phyloP scores from a whole-genome alignment of 192 early-diverging fungal species.

The Anaeromyces robustus region DNA sequence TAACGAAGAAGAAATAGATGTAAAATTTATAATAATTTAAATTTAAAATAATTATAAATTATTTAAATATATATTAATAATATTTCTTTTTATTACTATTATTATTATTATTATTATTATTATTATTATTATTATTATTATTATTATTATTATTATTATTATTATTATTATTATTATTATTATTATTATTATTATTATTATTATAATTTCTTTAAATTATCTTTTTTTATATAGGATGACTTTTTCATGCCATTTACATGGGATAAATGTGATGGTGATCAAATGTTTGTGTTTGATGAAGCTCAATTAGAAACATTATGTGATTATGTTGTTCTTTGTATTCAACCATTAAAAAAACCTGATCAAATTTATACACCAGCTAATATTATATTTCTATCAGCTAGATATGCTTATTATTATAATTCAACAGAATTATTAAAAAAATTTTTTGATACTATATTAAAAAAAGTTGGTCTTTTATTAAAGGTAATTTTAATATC shows the following conservation, averaged over 20 bases:
- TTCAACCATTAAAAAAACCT: slow-evolving; percentile 10
- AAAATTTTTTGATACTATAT: slow-evolving; percentile 33
- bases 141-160: no score
- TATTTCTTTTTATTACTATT: no score
- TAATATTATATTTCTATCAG: slow-evolving; percentile 73
- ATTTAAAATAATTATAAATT: no score
- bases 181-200: no score
- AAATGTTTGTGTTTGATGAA: slow-evolving; percentile 91
- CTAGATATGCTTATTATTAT: slow-evolving; percentile 76
- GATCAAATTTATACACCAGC: slow-evolving; percentile 32
- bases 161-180: no score
- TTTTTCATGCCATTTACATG: slow-evolving; percentile 17
- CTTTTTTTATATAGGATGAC: background rate
- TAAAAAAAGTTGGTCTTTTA: background rate
- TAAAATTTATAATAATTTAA: background rate
- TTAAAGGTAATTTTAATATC: no score
- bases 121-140: no score
- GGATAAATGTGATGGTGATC: slow-evolving; percentile 65
- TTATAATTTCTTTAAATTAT: no score
- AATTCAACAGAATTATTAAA: slow-evolving; percentile 55
- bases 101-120: no score
- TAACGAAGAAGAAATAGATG: background rate
- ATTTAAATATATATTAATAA: no score
- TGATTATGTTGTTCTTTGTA: slow-evolving; percentile 27
- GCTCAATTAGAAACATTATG: slow-evolving; percentile 44